phyloP scores from a whole-genome alignment of 2,329 filamentous ascomycete species.

The Arachnomyces sp. region DNA sequence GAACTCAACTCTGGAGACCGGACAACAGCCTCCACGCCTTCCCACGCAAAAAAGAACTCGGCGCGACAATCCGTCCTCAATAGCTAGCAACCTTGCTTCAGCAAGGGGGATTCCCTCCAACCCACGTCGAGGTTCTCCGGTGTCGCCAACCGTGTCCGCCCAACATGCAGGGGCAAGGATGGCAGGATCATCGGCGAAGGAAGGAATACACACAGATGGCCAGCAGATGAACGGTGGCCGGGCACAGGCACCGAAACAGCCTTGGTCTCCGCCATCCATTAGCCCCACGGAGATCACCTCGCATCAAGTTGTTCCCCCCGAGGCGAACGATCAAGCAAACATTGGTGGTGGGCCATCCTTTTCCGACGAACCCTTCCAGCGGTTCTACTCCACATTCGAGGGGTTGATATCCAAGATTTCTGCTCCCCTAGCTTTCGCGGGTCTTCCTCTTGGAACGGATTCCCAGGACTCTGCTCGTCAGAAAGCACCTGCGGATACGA shows the following conservation, averaged over 20 bases:
- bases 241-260: conserved; percentile 20
- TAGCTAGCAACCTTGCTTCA: conserved; percentile 80
- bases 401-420: conserved; percentile 82
- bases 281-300: conserved; percentile 28
- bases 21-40: conserved; percentile 33
- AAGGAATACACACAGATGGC: conserved; percentile 17
- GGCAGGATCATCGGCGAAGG: conserved; percentile 46
- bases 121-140: conserved; percentile 54
- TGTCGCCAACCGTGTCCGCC: conserved; percentile 64
- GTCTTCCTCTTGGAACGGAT: conserved; percentile 62
- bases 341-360: conserved; percentile 15
- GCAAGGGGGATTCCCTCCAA: conserved; percentile 65
- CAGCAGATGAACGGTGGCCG: conserved; percentile 16
- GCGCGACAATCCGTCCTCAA: conserved; percentile 70
- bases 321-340: conserved; percentile 20
- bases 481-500: conserved; percentile 26
- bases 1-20: conserved; percentile 23
- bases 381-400: conserved; percentile 89
- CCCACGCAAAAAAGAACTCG: conserved; percentile 38
- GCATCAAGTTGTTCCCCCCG: conserved; percentile 24
- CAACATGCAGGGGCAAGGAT: conserved; percentile 66
- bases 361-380: conserved; percentile 71
- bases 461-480: conserved; percentile 34
- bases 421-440: conserved; percentile 85
- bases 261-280: conserved; percentile 27